Base-by-base conservation (phyloP, 23 red algal species). In the Agarophyton chilense region DNA sequence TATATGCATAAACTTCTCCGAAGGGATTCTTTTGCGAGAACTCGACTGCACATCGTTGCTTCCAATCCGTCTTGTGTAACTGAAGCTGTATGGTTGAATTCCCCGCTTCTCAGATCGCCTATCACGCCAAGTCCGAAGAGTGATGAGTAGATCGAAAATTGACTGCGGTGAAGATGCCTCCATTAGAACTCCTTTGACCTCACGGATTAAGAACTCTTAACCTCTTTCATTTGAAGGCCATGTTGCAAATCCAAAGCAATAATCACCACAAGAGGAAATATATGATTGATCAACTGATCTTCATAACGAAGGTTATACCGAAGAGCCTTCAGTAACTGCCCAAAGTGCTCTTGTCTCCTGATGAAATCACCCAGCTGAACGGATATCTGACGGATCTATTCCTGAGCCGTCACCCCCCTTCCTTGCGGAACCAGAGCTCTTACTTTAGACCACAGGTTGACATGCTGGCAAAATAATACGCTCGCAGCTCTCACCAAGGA, bases 261-360 rank as follows among this genome's bases (percentile, higher is more conserved):
- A 25, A 45, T 51, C 1, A 98, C 47, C 25, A 87, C 85, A 67
- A 94, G 72, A 10, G 96, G 96, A 40, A 98, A 92, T n/a, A 95
- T 54, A 73, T 91, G 88, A 3, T 67, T 29, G 9, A 57, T 81
- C 12, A 93, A 63, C 22, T 61, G 67, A 43, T 87, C 86, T 54
- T 98, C 90, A 41, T 95, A 82, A 21, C 96, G 92, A 36, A 90
- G 64, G 34, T 79, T 78, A 39, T 72, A 81, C 5, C 65, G 81
- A 46, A 78, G 74, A 25, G 88, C 87, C 41, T 31, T 77, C 52
- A 84, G 52, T 26, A 54, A 28, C 43, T 79, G 66, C 39, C 87
- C 87, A 73, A 87, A 92, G 52, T 60, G 93, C 36, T 81, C 71
- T 77, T 68, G 82, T 65, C 54, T 83, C 29, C 79, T 72, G 28